These are phyloP conservation scores for Neofusicoccum sp. DNA, from an alignment of 2,329 filamentous ascomycete species.

Conservation along the genomic window DNA sequence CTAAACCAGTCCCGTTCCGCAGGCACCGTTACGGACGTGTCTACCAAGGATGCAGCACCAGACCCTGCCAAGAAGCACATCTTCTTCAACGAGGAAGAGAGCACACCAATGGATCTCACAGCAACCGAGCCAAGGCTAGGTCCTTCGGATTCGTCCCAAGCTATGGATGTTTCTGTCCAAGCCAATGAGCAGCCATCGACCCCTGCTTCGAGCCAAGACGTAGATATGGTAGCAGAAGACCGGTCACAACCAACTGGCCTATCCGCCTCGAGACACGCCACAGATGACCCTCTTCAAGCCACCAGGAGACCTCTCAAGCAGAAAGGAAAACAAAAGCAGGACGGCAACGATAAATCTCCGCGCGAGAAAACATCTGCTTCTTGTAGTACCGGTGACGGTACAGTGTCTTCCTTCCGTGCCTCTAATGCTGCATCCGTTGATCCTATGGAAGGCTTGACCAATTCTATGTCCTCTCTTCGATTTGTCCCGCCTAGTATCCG, in stretches of 20 bases:
- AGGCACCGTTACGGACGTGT: not conserved
- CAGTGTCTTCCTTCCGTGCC: slow-evolving; percentile 11
- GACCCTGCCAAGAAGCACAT: not conserved
- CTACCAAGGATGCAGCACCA: no score
- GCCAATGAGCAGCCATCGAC: not conserved
- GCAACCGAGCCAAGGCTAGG: not conserved
- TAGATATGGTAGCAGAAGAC: not conserved
- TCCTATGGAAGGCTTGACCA: slow-evolving; percentile 62
- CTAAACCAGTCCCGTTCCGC: no score
- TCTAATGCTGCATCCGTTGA: slow-evolving; percentile 36
- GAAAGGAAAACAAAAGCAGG: not conserved
- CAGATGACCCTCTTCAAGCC: not conserved
- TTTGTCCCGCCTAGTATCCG: slow-evolving; percentile 68
- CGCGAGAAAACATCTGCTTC: not conserved
- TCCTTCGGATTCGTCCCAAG: not conserved
- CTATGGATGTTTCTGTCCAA: not conserved
- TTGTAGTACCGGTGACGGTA: not conserved
- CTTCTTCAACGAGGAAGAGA: slow-evolving; percentile 1
- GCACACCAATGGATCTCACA: not conserved
- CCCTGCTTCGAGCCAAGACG: not conserved
- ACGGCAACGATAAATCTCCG: not conserved
- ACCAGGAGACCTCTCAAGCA: not conserved
- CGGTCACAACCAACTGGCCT: not conserved
- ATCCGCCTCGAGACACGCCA: not conserved
- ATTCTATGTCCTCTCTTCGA: slow-evolving; percentile 68